Percentiles rank a stretch among this genome's conserved stretches.
Evolutionary conservation across 805 yeast genomes (phyloP).

Genomic region (Ogataea chonburiensis): DNA sequence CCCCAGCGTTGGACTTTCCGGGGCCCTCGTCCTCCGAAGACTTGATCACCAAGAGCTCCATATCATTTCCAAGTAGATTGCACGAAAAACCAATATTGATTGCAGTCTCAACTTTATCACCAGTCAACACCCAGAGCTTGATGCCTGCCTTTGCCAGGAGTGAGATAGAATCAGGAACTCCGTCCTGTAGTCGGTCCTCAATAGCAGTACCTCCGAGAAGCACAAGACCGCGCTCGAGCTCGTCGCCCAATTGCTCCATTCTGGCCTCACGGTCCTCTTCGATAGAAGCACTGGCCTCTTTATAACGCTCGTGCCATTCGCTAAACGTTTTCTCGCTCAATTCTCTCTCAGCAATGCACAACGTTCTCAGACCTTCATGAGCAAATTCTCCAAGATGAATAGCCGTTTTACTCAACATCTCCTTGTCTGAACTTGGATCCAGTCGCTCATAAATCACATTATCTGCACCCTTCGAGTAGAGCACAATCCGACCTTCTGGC

Average conservation of each 20-base stretch:
- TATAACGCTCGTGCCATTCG: conserved; percentile 56
- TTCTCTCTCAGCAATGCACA: conserved; percentile 62
- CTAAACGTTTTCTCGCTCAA: conserved; percentile 45
- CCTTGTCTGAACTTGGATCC: conserved; percentile 35
- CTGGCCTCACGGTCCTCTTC: conserved; percentile 56
- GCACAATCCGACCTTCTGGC: conserved; percentile 40
- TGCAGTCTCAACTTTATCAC: conserved; percentile 82
- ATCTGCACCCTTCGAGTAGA: conserved; percentile 75
- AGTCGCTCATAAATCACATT: conserved; percentile 58
- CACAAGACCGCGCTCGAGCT: conserved; percentile 55
- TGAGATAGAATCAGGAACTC: conserved; percentile 74
- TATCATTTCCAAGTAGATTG: conserved; percentile 61
- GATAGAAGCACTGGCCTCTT: conserved; percentile 55
- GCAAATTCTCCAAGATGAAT: conserved; percentile 67
- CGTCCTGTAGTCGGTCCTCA: conserved; percentile 75
- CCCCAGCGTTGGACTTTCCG: conserved; percentile 16
- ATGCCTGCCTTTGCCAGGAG: conserved; percentile 69
- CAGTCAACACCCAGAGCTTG: conserved; percentile 80
- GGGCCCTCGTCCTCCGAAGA: conserved; percentile 33
- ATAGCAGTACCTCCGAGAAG: conserved; percentile 80
- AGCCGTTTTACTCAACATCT: conserved; percentile 55
- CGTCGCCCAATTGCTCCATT: conserved; percentile 53
- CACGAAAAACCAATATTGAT: conserved; percentile 81
- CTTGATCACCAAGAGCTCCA: conserved; percentile 66
- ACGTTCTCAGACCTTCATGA: conserved; percentile 74